These are phyloP conservation scores for Plenodomus lindquistii DNA, from an alignment of 2,329 filamentous ascomycete genomes.

Conservation along the genomic window DNA sequence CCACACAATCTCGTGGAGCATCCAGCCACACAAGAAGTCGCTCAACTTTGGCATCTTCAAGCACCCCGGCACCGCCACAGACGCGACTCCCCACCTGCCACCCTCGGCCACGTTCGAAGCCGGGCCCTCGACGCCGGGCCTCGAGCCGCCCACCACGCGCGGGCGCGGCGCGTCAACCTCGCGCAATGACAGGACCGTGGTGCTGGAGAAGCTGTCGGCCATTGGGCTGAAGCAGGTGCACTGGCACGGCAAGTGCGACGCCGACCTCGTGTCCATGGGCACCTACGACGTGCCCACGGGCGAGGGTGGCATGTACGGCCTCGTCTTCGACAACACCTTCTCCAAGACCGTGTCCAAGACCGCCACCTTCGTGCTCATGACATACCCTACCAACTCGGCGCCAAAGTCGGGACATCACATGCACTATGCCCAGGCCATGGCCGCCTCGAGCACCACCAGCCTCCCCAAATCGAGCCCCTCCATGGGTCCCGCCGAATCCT, in stretches of 20 bases:
- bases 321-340: constrained; percentile 99
- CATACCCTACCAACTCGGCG: constrained; percentile 81
- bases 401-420: constrained; percentile 75
- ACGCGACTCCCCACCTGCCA: constrained; percentile 46
- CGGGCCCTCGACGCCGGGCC: constrained; percentile 41
- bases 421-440: constrained; percentile 60
- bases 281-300: constrained; percentile 76
- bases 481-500: constrained; percentile 52
- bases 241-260: constrained; percentile 95
- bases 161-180: constrained; percentile 56
- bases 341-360: constrained; percentile 91
- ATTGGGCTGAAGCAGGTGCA: constrained; percentile 66
- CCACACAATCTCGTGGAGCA: constrained; percentile 94
- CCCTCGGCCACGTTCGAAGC: constrained; percentile 36
- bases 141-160: constrained; percentile 61
- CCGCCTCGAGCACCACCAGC: constrained; percentile 49
- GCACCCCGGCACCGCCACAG: constrained; percentile 76
- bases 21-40: constrained; percentile 97
- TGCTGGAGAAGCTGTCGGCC: constrained; percentile 65
- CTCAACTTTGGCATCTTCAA: constrained; percentile 99
- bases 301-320: constrained; percentile 89
- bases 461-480: constrained; percentile 47
- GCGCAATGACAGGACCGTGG: constrained; percentile 72
- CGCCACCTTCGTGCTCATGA: constrained; percentile 90
- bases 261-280: constrained; percentile 91